Base-by-base conservation (phyloP, 2,329 filamentous ascomycete genomes). In the Botryotinia calthae region DNA sequence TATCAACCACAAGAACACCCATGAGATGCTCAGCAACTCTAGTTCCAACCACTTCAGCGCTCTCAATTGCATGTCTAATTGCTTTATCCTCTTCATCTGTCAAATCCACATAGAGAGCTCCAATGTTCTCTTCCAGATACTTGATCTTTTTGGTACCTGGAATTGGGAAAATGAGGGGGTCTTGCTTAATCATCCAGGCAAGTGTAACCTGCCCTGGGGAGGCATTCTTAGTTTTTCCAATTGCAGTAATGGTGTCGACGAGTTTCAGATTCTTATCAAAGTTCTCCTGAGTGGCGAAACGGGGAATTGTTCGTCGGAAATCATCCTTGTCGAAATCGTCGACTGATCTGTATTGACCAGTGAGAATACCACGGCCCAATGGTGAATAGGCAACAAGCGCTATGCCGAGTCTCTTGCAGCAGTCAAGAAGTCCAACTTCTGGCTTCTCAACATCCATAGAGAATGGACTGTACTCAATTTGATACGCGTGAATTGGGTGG, bases 101-200 rank as follows among this genome's bases (percentile, higher is more conserved):
- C 34, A 83, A 70, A 56, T 76, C 74, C 40, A 83, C 76, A 34
- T 80, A 65, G 4, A 79, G 61, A 2, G 80, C 80, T 51, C 73
- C 76, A 1, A 78, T 75, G 40, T 87, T 87, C 71, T 86, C 82
- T 73, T 86, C 82, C n/a, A 87, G 77, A 70, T 84, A 85, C 74
- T 81, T 81, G 48, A 84, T 79, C 70, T 79, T 83, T 78, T 83
- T 85, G 0, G 85, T 86, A 7, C 85, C 86, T 0, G 84, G 87
- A 66, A 87, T 91, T 0, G 89, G 87, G 76, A 88, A 86, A 71
- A 91, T 82, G 76, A 89, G 86, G 2, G 85, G 83, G 0, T 87
- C 87, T 76, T 91, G 88, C 9, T 85, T 85, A 75, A 89, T 77
- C 74, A 91, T 77, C 89, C 89, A 92, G 0, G 89, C 89, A 51